phyloP scores from a whole-genome alignment of 1,139 yeast species.

The Debaryomyces subglobosus region DNA sequence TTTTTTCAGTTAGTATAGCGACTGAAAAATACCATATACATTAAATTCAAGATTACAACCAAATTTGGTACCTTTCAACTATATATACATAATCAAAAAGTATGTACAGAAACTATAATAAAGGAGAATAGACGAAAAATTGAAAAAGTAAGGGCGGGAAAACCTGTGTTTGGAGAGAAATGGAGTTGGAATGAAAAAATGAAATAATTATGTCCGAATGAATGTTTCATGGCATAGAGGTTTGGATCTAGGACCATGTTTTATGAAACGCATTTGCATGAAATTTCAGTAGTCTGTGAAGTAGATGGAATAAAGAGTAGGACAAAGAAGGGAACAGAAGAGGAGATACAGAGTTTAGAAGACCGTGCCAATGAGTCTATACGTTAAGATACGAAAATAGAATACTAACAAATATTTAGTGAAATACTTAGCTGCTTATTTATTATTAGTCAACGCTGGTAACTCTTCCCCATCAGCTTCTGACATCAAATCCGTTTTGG shows the following conservation, averaged over 20 bases:
- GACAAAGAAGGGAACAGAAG: background rate
- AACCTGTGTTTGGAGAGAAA: background rate
- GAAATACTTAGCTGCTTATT: conserved; percentile 75
- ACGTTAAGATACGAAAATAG: background rate
- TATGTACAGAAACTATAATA: background rate
- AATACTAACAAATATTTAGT: conserved; percentile 19
- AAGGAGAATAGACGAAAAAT: background rate
- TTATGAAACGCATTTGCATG: background rate
- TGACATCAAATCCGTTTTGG: conserved; percentile 85
- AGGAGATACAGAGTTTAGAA: background rate
- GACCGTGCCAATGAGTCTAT: background rate
- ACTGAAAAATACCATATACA: conserved; percentile 10
- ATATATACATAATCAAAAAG: conserved; percentile 6
- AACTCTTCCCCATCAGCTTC: conserved; percentile 84
- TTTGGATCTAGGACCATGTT: background rate
- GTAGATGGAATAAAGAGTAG: background rate
- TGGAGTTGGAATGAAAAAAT: background rate
- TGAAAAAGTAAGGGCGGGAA: background rate
- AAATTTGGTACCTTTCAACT: conserved; percentile 7
- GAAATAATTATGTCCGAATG: background rate
- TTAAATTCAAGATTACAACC: background rate
- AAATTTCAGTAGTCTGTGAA: background rate
- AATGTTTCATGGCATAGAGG: background rate
- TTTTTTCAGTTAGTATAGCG: conserved; percentile 8
- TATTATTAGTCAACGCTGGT: conserved; percentile 70